Evolutionary conservation across 495 filamentous ascomycete species (phyloP).

Genomic region (Xylaria curta): DNA sequence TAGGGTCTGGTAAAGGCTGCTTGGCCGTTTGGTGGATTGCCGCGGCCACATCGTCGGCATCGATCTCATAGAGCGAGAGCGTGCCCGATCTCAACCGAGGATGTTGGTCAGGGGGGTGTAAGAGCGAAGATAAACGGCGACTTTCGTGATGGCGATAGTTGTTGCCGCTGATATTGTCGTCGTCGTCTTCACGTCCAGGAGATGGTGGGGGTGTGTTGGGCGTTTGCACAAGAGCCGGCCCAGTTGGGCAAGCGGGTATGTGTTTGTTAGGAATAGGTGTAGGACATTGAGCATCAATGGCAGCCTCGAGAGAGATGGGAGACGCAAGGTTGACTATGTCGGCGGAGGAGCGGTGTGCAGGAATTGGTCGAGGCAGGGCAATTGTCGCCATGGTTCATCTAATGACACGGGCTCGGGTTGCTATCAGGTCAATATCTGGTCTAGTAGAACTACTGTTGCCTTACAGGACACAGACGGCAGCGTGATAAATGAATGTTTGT

Average conservation of each 20-base stretch:
- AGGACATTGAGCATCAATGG: slow-evolving; percentile 50
- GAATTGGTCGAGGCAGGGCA: slow-evolving; percentile 58
- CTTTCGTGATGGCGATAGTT: slow-evolving; percentile 41
- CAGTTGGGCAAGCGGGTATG: slow-evolving; percentile 82
- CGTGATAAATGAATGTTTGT: slow-evolving; percentile 15
- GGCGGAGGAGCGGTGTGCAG: slow-evolving; percentile 53
- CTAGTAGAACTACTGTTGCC: slow-evolving; percentile 11
- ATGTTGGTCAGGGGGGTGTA: slow-evolving; percentile 76
- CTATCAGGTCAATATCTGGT: slow-evolving; percentile 4
- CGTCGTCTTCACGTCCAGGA: slow-evolving; percentile 54
- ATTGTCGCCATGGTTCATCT: slow-evolving; percentile 56
- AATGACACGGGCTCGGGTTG: slow-evolving; percentile 9
- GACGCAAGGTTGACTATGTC: slow-evolving; percentile 55
- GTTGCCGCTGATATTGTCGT: slow-evolving; percentile 28
- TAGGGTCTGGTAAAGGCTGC: slow-evolving; percentile 82
- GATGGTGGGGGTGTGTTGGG: slow-evolving; percentile 73
- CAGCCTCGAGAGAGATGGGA: slow-evolving; percentile 55
- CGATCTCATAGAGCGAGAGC: slow-evolving; percentile 75
- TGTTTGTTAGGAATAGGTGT: slow-evolving; percentile 87
- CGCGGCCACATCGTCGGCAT: slow-evolving; percentile 67
- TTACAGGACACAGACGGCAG: slow-evolving; percentile 9
- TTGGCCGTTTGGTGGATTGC: slow-evolving; percentile 76
- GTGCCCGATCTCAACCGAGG: slow-evolving; percentile 57
- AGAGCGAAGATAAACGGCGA: slow-evolving; percentile 59
- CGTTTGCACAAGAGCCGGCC: slow-evolving; percentile 66